A percentile compares a stretch with the other conserved stretches of the same genome.
These are phyloP conservation scores for Yueomyces sp. DNA, from an alignment of 805 yeast genomes.

Conservation along the genomic window DNA sequence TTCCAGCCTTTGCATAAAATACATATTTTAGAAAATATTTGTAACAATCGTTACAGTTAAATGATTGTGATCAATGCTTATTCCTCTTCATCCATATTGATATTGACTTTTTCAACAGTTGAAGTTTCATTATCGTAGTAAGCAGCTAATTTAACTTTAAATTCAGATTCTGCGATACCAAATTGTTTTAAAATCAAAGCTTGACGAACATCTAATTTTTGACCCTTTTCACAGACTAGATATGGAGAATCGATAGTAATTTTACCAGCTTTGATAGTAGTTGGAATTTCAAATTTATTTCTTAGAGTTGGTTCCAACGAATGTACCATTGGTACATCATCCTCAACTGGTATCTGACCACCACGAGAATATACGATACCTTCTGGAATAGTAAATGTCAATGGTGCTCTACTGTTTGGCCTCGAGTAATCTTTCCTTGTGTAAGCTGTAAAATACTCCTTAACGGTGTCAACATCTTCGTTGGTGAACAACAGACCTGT, in stretches of 20 bases:
- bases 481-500: conserved; percentile 83
- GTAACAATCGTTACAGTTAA: too few species aligned
- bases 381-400: conserved; percentile 73
- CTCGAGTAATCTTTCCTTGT: conserved; percentile 75
- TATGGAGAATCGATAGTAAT: conserved; percentile 64
- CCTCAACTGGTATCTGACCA: conserved; percentile 79
- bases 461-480: conserved; percentile 80
- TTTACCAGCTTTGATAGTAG: conserved; percentile 81
- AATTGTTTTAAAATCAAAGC: conserved; percentile 87
- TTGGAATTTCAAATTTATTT: conserved; percentile 80
- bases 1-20: too few species aligned
- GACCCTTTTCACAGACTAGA: conserved; percentile 69
- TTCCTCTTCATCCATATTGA: conserved; percentile 20
- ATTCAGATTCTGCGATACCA: conserved; percentile 89
- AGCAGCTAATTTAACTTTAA: conserved; percentile 69
- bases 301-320: conserved; percentile 89
- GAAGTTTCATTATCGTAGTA: conserved; percentile 55
- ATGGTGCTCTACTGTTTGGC: conserved; percentile 75
- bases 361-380: conserved; percentile 93
- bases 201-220: conserved; percentile 74
- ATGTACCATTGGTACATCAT: conserved; percentile 94
- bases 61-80: neutral
- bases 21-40: too few species aligned
- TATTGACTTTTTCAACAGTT: conserved; percentile 20
- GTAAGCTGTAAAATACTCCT: conserved; percentile 72